Base-by-base conservation (phyloP, 2,329 filamentous ascomycete species). In the Orbilia oligospora region DNA sequence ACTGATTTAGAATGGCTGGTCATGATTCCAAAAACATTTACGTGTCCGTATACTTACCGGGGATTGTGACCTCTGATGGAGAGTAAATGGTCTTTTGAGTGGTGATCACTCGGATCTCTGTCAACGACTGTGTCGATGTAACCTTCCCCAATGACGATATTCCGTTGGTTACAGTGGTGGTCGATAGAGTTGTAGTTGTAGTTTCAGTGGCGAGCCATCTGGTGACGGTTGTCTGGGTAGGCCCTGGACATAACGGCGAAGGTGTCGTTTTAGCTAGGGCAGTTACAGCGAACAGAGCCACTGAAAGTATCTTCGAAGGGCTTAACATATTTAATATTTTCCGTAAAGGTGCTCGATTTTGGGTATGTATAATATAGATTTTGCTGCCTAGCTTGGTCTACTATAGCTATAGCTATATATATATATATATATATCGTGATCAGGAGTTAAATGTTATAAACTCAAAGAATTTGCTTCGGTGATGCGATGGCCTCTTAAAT, bases 161-260 rank as follows among this genome's bases (percentile, higher is more conserved):
- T 24, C 51, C 61, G 22, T 71, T 68, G 6, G 61, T 71, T 10
- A 77, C 22, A 0, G 67, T 77, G 1, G 73, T 77, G 3, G 67
- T 68, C n/a, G 41, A 12, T 6, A 68, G 41, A 10, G 67, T 71
- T 2, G 67, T 71, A 9, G 30, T 67, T 12, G 24, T 58, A 5
- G 12, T 53, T 36, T 61, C 49, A 10, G 67, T 77, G 4, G 67
- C 67, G 27, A 66, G 36, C 18, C 51, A 71, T 24, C 16, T 41
- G 4, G 67, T 71, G 18, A 38, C 36, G 0, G 73, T 77, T 6
- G 67, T 77, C 18, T 67, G 61, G 8, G 73, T 77, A 36, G 73
- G 73, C 0, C 53, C 33, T 9, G 67, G 73, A 44, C 73, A 77
- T 3, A 27, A 22, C 22, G 24, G 56, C 5, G 9, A 66, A 1